Evolutionary conservation across 345 rosid species (phyloP).

Genomic region (Anastatica hierochuntica): DNA sequence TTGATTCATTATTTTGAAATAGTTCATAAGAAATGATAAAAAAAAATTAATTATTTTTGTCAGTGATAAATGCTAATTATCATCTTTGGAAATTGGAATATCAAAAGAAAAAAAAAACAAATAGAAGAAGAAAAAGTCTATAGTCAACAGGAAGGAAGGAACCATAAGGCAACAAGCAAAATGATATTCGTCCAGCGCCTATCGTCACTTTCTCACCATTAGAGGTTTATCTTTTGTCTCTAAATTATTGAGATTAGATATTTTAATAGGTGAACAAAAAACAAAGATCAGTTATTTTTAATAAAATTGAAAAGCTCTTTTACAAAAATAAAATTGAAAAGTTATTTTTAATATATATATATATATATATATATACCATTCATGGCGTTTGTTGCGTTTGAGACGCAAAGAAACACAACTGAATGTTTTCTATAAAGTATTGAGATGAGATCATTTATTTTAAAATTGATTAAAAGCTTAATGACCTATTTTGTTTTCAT

Average conservation of each 20-base stretch:
- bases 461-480: no score
- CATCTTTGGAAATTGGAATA: constrained; percentile 5
- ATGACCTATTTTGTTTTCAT: no score
- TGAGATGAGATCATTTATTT: background rate
- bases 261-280: no score
- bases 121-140: constrained; percentile 25
- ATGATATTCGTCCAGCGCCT: constrained; percentile 25
- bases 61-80: background rate
- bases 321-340: no score
- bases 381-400: background rate
- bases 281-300: no score
- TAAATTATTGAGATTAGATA: background rate
- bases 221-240: background rate
- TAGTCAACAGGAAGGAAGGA: constrained; percentile 25
- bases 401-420: constrained; percentile 5
- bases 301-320: no score
- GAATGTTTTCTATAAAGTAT: background rate
- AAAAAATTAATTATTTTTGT: no score
- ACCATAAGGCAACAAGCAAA: constrained; percentile 25
- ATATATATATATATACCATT: background rate
- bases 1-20: no score
- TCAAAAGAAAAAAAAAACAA: background rate
- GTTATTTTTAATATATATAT: background rate
- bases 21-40: no score
- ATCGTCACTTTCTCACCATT: constrained; percentile 26